Evolutionary conservation across 306 rosid genomes (phyloP), one percentile per base, ranked within the genome.

Genomic region (Amphicarpaea edgeworthii): DNA sequence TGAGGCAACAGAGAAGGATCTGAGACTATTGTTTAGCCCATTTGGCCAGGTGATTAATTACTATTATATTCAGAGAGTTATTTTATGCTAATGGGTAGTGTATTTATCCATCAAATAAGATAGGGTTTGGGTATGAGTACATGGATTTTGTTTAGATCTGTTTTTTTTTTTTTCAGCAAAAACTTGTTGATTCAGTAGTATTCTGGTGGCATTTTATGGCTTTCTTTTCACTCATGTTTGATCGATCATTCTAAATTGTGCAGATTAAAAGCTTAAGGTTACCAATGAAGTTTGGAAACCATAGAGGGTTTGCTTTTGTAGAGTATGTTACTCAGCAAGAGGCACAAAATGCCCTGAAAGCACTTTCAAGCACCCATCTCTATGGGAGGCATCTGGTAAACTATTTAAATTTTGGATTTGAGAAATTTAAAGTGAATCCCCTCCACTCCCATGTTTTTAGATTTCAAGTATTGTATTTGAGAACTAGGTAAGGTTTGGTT

Each of bases 271-370:
- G 99, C 79, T 69, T 92, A 80, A 87, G 97, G 84, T 77, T 92
- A 76, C 97, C 99, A 53, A 84, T 81, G 92, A 90, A 89, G 84
- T 84, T 89, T 37, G 97, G 97, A 66, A 89, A 72, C 66, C 99
- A 91, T 81, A 92, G 97, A 83, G 97, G 97, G 3, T 94, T 94
- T 87, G 96, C 95, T 57, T 94, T 94, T 84, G 95, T 94, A 61
- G 98, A 92, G 80, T 94, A 78, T 82, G 90, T 84, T 64, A 88
- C 98, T 76, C 93, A 92, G 87, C 98, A 94, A 78, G 98, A 92
- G 75, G 86, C 96, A 30, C 80, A 88, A 63, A 90, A 91, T 82
- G 96, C 96, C 17, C 73, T 91, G 53, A 50, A 87, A 78, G 95
- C 97, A 19, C 97, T 94, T 82, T 87, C 92, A 64, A 87, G 82